Evolutionary conservation across 768 basidiomycete species (phyloP), one percentile per base, ranked within the genome.

Genomic region (Russula griseocarnosa): DNA sequence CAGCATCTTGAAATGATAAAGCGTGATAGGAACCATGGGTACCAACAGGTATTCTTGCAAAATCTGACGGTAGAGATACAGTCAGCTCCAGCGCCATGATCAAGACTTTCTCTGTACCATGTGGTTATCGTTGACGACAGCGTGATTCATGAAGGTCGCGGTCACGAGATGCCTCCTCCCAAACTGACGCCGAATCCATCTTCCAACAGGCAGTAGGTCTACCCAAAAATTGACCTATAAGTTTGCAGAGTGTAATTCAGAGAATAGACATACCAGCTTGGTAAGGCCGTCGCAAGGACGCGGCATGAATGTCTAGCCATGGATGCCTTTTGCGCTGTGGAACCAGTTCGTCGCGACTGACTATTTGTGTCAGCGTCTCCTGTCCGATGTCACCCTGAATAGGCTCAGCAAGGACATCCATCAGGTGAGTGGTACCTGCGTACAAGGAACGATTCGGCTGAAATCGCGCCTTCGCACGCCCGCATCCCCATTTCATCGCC

Each of bases 1-100:
- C 53, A 92, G 78, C n/a, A 87, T 70, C 71, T 84, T 82, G 75
- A 92, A 92, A 69, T 90, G 88, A 69, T 88, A 85, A 56, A 92
- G 75, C 6, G 89, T 91, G 36, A 90, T 71, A 24, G 89, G 90
- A 30, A 90, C 86, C 50, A 77, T 82, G 8, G 69, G 66, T 30
- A 70, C 69, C 54, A 66, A 70, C n/a, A 72, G 66, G 6, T 71
- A 70, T 47, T 55, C 68, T 64, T 47, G 70, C 62, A 73, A 68
- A 59, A 44, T 47, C 54, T 57, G 82, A 70, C 69, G 30, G n/a
- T 28, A 82, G 36, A 76, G 69, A 64, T 82, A 77, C 40, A 86
- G 72, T 66, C 84, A 76, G 84, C 84, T 65, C 54, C 54, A 24
- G 49, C 16, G 26, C 44, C 4, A 34, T 14, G 32, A n/a, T 18